Evolutionary conservation across 768 basidiomycete genomes (phyloP).

Genomic region (Postia placenta): DNA sequence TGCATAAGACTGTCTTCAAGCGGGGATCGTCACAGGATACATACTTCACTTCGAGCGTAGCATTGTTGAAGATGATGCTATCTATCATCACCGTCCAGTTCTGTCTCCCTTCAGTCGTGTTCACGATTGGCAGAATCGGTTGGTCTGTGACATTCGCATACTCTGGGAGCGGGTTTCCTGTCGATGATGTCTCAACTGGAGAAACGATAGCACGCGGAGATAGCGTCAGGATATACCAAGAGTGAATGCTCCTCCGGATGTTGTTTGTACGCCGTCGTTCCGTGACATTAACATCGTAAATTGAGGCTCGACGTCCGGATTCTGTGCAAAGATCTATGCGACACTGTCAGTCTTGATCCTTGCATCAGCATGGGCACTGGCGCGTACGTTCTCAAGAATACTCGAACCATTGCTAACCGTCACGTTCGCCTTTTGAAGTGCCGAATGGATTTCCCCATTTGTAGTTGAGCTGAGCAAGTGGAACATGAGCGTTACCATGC

Average conservation of each 20-base stretch:
- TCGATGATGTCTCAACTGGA: no score
- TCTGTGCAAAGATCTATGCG: neutral
- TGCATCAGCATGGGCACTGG: neutral
- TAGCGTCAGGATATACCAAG: no score
- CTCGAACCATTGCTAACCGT: neutral
- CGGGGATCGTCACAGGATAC: no score
- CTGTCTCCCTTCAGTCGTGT: neutral
- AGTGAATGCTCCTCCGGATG: conserved; percentile 1
- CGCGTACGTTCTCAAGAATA: neutral
- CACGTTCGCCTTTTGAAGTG: neutral
- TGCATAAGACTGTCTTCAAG: neutral
- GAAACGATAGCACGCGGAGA: no score
- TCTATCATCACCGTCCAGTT: conserved; percentile 1
- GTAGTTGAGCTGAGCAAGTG: neutral
- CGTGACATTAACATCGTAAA: conserved; percentile 5
- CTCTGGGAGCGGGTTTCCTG: neutral
- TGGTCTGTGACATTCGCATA: neutral
- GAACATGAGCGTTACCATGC: neutral
- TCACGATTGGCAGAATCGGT: neutral
- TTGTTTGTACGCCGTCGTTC: neutral
- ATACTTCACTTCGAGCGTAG: neutral
- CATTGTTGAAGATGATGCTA: neutral
- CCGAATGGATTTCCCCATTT: neutral
- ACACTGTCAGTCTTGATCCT: neutral
- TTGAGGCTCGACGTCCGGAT: neutral